Evolutionary conservation across 495 filamentous ascomycete genomes (phyloP), one percentile per base, ranked within the genome.

Genomic region (Thermothielavioides terrestris): DNA sequence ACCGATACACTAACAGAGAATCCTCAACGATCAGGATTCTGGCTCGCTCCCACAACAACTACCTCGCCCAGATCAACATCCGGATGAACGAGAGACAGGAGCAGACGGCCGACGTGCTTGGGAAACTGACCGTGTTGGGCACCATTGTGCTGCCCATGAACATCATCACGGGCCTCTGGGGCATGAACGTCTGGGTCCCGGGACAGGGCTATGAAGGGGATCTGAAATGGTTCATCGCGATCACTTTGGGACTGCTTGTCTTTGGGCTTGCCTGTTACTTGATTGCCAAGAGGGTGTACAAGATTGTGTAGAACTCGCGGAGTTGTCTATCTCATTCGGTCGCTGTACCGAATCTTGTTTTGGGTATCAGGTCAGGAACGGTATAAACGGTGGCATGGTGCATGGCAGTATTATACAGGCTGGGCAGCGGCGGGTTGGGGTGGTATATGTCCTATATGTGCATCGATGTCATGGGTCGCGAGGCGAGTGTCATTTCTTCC

Each of bases 111-210:
- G 89, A 95, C 65, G 87, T 95, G 1, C 75, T 98, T 15, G 89
- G 91, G 39, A 96, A 94, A 68, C 77, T 98, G 37, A 98, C 92
- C 4, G 94, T 96, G 2, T 73, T 98, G 3, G 92, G 90, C 56
- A 98, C 92, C 8, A 97, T 98, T 55, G 89, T 98, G 5, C 77
- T 98, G 48, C 92, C 92, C 17, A 90, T 98, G 83, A 98, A 98
- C 61, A 90, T 98, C 67, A 88, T 98, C 55, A 96, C 92, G 22
- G 94, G 92, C 56, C 84, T 98, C 65, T 98, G 92, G 86, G 92
- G 92, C 28, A 97, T 97, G 92, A 98, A 98, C 72, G 88, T 94
- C 7, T 84, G 86, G 68, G 91, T 98, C 0, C 92, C 92, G 0
- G 88, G 90, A 2, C 91, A 96, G 63, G 83, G 86, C 26, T 55